Percentiles rank a stretch among this genome's conserved stretches.
These are phyloP conservation scores for Skeletonema costatum DNA, from an alignment of 108 stramenopile species.

Conservation along the genomic window DNA sequence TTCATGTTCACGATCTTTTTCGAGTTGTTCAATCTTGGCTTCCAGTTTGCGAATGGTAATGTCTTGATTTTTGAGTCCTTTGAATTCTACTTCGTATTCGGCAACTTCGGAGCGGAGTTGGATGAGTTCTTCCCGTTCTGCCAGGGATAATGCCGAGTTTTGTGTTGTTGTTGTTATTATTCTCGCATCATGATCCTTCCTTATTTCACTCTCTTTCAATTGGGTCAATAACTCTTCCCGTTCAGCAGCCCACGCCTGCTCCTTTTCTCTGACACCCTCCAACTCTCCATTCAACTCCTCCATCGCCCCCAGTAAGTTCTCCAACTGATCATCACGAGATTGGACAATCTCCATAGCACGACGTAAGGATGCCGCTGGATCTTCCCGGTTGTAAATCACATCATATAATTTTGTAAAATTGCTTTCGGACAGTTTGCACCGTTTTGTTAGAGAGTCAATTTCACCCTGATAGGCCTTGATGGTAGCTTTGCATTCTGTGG, in stretches of 20 bases:
- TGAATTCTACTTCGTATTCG: conserved; percentile 92
- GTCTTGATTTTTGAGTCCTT: conserved; percentile 89
- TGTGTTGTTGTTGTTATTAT: not conserved
- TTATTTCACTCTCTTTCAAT: conserved; percentile 2
- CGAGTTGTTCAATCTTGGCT: conserved; percentile 73
- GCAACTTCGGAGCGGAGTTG: conserved; percentile 83
- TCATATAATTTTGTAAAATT: conserved; percentile 54
- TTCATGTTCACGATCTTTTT: conserved; percentile 67
- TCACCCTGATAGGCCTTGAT: conserved; percentile 87
- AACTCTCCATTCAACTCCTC: conserved; percentile 63
- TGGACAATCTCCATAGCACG: conserved; percentile 53
- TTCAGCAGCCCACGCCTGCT: conserved; percentile 26
- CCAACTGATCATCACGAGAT: conserved; percentile 56
- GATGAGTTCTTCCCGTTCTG: conserved; percentile 79
- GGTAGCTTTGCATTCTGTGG: conserved; percentile 62
- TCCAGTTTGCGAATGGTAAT: conserved; percentile 91
- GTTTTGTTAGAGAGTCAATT: conserved; percentile 79
- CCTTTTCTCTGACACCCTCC: conserved; percentile 26
- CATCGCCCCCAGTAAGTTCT: conserved; percentile 51
- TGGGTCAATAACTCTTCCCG: conserved; percentile 32
- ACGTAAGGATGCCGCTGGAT: conserved; percentile 50
- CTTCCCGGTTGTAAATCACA: conserved; percentile 54
- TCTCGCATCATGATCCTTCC: not conserved
- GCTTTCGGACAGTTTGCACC: conserved; percentile 75
- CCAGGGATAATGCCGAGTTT: conserved; percentile 32